Base-by-base conservation (phyloP, 164 flowering plant species). In the Cinnamomum micranthum region DNA sequence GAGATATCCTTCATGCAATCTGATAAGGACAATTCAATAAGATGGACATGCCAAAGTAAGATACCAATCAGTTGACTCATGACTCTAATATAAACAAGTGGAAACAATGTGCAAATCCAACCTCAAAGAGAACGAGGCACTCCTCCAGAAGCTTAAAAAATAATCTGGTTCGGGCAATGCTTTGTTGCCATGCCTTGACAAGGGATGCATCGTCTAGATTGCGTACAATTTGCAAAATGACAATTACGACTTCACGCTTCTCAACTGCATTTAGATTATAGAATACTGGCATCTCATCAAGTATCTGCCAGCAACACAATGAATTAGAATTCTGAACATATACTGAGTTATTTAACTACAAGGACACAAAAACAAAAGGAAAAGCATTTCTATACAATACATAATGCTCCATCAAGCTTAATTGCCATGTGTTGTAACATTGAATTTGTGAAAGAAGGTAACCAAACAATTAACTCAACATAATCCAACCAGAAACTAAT, bases 231-330 rank as follows among this genome's bases (percentile, higher is more conserved):
- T 96, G 97, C 92, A 94, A 75, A 68, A 89, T 70, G 47, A 85
- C 91, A 75, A 96, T 87, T 71, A 92, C 81, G 73, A 92, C 97
- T 83, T 94, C 99, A 80, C 98, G 92, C 87, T 96, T 96, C 80
- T 96, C 99, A 74, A 82, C 78, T 63, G 92, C 87, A 85, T 84
- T 91, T 66, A 96, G 86, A 84, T 93, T 93, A 86, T 95, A 95
- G 82, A 92, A 95, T 64, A 95, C 97, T 65, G 99, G 99, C 97
- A 95, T 94, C 85, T 96, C 99, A 86, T 96, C 98, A 27, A 96
- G 87, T 73, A 96, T 94, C 99, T 96, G 97, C 85, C 83, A 2
- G 76, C 33, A 74, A 1, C 58, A 74, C 22, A 77, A 69, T 28
- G 19, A 28, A 74, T 6, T 15, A 50, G 62, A 60, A 41, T 41